Evolutionary conservation across 805 yeast species (phyloP).

Genomic region (Tetrapisispora phaffii): DNA sequence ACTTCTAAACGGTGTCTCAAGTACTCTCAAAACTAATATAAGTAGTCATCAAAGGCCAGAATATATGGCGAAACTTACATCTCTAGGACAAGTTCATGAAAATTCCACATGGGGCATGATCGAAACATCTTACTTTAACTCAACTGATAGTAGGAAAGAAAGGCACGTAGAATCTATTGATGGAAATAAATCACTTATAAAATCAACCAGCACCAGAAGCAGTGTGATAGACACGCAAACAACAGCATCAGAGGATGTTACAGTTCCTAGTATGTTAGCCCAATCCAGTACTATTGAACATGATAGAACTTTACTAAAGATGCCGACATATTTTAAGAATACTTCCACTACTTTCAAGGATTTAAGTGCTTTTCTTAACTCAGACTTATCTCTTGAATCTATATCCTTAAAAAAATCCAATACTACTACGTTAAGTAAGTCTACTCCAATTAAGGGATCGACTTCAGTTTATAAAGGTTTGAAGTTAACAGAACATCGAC

Average conservation of each 20-base stretch:
- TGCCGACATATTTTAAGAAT: slow-evolving; percentile 20
- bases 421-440: neutral
- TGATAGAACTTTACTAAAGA: slow-evolving; percentile 6
- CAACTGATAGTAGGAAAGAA: neutral
- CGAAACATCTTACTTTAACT: neutral
- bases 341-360: slow-evolving; percentile 24
- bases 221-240: neutral
- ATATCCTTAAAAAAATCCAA: neutral
- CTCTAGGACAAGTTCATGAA: neutral
- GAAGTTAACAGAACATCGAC: neutral
- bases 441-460: slow-evolving; percentile 2
- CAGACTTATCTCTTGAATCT: slow-evolving; percentile 5
- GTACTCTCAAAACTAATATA: neutral
- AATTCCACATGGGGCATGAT: neutral
- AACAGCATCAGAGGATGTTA: slow-evolving; percentile 2
- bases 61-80: too few relatives aligned
- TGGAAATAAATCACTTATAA: neutral
- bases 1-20: slow-evolving; percentile 6
- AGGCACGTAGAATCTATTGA: neutral
- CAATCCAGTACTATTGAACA: slow-evolving; percentile 22
- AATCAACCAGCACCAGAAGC: neutral
- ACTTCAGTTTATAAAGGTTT: neutral
- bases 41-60: neutral
- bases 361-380: slow-evolving; percentile 14
- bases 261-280: slow-evolving; percentile 18